A percentile compares a stretch with the other conserved stretches of the same genome.
Evolutionary conservation across 192 early-diverging fungal genomes (phyloP).

Genomic region (Backusella liffmaniae): DNA sequence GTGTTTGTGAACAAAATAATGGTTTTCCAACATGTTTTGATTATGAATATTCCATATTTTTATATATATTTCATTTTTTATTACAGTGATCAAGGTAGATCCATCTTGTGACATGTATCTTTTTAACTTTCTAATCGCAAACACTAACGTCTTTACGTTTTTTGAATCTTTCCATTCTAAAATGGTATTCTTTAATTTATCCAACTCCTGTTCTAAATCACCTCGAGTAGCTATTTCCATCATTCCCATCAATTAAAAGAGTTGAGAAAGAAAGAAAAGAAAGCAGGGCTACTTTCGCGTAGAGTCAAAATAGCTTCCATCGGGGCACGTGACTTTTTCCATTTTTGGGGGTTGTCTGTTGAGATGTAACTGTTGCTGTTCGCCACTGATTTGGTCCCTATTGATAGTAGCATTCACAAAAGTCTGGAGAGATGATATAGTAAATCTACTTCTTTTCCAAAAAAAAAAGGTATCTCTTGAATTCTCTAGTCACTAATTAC

Average conservation of each 20-base stretch:
- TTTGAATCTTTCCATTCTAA: neutral
- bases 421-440: too few relatives aligned
- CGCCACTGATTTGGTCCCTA: too few relatives aligned
- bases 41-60: neutral
- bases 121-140: conserved; percentile 23
- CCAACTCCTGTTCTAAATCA: neutral
- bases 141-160: neutral
- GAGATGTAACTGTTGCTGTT: too few relatives aligned
- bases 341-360: too few relatives aligned
- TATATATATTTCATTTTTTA: neutral
- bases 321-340: too few relatives aligned
- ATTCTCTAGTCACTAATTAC: too few relatives aligned
- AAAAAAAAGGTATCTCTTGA: too few relatives aligned
- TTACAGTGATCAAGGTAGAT: conserved; percentile 17
- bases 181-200: neutral
- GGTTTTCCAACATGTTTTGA: neutral
- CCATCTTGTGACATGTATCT: conserved; percentile 3
- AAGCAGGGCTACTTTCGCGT: neutral
- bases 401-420: too few relatives aligned
- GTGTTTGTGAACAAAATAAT: too few relatives aligned
- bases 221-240: neutral
- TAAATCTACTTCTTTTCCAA: too few relatives aligned
- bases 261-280: neutral
- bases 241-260: neutral
- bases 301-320: too few relatives aligned